Evolutionary conservation across 2,329 filamentous ascomycete species (phyloP).

Genomic region (Aspergillus ibericus): DNA sequence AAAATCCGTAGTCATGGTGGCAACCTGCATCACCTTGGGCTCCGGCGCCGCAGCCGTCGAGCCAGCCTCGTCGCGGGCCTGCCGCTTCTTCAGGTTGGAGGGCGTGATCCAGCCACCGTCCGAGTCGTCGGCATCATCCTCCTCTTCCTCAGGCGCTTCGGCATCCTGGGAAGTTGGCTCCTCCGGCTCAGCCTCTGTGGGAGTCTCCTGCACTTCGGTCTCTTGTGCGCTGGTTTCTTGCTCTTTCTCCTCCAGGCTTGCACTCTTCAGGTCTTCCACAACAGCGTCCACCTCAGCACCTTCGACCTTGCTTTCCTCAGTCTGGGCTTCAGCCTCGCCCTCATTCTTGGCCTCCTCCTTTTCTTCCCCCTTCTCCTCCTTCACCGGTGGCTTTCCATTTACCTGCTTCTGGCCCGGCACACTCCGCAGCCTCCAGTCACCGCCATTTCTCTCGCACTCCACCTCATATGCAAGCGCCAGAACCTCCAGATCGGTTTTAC

Average conservation of each 20-base stretch:
- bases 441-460: conserved; percentile 88
- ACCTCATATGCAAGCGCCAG: conserved; percentile 89
- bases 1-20: conserved; percentile 92
- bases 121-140: conserved; percentile 47
- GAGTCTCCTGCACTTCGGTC: conserved; percentile 11
- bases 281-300: conserved; percentile 29
- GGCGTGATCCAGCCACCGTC: conserved; percentile 89
- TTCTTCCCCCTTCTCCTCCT: conserved; percentile 37
- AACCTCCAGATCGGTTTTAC: conserved; percentile 83
- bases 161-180: not conserved
- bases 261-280: conserved; percentile 28
- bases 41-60: conserved; percentile 52
- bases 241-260: conserved; percentile 30
- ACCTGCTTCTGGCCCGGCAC: conserved; percentile 75
- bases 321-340: not conserved
- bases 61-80: conserved; percentile 63
- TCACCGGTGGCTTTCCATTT: conserved; percentile 66
- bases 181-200: conserved; percentile 21
- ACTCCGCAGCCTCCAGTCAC: conserved; percentile 79
- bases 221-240: conserved; percentile 13
- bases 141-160: conserved; percentile 20
- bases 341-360: conserved; percentile 24
- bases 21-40: conserved; percentile 72
- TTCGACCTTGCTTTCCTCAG: conserved; percentile 23
- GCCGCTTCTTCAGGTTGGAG: conserved; percentile 82